A percentile compares a stretch with the other conserved stretches of the same genome.
Evolutionary conservation across 805 yeast species (phyloP).

Genomic region (Candida alai): DNA sequence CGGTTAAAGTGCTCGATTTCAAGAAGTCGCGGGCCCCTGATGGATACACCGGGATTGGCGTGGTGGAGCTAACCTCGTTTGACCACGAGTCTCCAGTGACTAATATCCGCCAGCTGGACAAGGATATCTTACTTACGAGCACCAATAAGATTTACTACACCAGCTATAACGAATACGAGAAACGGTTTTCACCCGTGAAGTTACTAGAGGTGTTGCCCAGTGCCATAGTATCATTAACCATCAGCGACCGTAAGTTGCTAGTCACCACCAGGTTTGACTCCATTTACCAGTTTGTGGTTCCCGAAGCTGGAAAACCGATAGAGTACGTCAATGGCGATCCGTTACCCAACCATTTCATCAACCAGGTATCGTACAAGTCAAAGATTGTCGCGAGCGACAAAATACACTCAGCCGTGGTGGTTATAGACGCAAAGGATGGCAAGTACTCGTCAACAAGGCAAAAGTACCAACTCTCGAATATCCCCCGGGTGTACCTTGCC

Average conservation of each 20-base stretch:
- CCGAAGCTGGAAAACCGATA: slow-evolving; percentile 1
- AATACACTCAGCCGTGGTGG: slow-evolving; percentile 27
- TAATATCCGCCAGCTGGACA: slow-evolving; percentile 30
- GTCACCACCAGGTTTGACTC: slow-evolving; percentile 36
- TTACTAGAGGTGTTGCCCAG: slow-evolving; percentile 26
- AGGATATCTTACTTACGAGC: slow-evolving; percentile 30
- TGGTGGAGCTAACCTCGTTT: slow-evolving; percentile 31
- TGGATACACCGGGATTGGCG: slow-evolving; percentile 9
- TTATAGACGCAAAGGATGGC: slow-evolving; percentile 18
- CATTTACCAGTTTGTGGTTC: slow-evolving; percentile 23
- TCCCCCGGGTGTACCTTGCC: slow-evolving; percentile 30
- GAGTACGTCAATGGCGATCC: slow-evolving; percentile 27
- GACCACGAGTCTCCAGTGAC: slow-evolving; percentile 30
- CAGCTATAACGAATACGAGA: slow-evolving; percentile 28
- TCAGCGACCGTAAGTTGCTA: slow-evolving; percentile 15
- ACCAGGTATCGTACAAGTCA: slow-evolving; percentile 20
- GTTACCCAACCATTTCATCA: slow-evolving; percentile 28
- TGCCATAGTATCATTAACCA: slow-evolving; percentile 23
- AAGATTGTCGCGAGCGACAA: slow-evolving; percentile 33
- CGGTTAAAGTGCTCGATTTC: slow-evolving; percentile 35
- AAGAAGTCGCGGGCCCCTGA: slow-evolving; percentile 14
- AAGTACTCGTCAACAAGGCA: slow-evolving; percentile 5
- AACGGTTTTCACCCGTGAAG: slow-evolving; percentile 26
- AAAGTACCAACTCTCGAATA: slow-evolving; percentile 20
- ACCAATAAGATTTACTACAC: slow-evolving; percentile 28